These are phyloP conservation scores for Chaetomiaceae sp. DNA, from an alignment of 2,329 filamentous ascomycete species.

Conservation along the genomic window DNA sequence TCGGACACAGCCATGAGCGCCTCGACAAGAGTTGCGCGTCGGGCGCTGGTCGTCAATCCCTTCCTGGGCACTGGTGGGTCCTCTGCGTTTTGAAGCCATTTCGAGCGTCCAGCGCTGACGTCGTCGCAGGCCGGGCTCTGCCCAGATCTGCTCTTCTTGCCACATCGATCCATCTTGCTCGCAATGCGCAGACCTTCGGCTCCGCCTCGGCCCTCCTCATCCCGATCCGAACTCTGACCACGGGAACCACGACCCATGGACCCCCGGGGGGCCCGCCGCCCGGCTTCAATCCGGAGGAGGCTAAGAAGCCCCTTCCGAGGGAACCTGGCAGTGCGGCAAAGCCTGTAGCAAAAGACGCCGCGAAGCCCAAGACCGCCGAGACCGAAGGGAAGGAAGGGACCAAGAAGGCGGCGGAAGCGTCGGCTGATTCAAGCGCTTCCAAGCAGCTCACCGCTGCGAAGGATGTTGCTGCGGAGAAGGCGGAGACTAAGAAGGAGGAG, in stretches of 20 bases:
- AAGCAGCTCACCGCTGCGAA: conserved; percentile 62
- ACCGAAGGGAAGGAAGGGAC: conserved; percentile 28
- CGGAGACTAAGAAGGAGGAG: conserved; percentile 60
- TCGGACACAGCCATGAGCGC: conserved; percentile 46
- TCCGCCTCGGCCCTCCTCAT: conserved; percentile 55
- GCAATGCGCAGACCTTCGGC: conserved; percentile 43
- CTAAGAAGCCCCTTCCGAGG: conserved; percentile 74
- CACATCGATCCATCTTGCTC: conserved; percentile 44
- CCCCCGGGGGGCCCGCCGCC: conserved; percentile 67
- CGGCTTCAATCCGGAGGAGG: conserved; percentile 85
- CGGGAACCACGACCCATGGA: conserved; percentile 48
- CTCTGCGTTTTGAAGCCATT: conserved; percentile 10
- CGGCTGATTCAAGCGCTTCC: conserved; percentile 38
- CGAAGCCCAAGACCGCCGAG: conserved; percentile 34
- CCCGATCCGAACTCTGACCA: conserved; percentile 52
- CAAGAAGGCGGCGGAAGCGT: conserved; percentile 33
- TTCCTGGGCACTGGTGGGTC: conserved; percentile 45
- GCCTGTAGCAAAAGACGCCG: conserved; percentile 27
- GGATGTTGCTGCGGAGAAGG: conserved; percentile 56
- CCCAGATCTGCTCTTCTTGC: conserved; percentile 44
- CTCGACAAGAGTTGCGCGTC: conserved; percentile 51
- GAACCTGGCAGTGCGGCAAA: conserved; percentile 40
- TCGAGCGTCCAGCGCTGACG: conserved; percentile 26
- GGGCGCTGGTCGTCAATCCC: conserved; percentile 51
- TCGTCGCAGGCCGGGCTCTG: conserved; percentile 41